phyloP scores from a whole-genome alignment of 2,329 filamentous ascomycete genomes.

The Magnaporthiopsis poae region DNA sequence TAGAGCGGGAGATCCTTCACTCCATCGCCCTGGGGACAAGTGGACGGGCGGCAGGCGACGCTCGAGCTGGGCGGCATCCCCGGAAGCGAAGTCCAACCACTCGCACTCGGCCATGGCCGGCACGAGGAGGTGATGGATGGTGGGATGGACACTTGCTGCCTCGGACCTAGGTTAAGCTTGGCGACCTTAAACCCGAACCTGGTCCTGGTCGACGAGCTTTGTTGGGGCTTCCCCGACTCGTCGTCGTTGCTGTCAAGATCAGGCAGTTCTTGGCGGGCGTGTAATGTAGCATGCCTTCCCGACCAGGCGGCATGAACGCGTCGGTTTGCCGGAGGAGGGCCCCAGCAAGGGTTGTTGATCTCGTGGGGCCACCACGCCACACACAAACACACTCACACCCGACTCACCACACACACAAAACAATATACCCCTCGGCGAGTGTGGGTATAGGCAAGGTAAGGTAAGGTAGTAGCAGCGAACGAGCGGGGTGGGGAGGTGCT shows the following conservation, averaged over 20 bases:
- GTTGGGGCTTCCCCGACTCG: not conserved
- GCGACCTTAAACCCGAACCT: no score
- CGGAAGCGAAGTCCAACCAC: conserved; percentile 14
- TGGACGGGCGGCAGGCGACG: conserved; percentile 15
- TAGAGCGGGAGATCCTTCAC: not conserved
- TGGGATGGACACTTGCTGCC: no score
- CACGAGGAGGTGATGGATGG: no score
- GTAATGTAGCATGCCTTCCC: not conserved
- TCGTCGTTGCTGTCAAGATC: not conserved
- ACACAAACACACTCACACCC: no score
- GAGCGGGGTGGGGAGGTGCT: no score
- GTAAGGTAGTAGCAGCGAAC: not conserved
- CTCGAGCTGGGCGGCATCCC: conserved; percentile 16
- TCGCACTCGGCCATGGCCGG: conserved; percentile 12
- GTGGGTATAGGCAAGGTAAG: no score
- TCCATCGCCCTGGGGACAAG: not conserved
- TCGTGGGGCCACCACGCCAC: no score
- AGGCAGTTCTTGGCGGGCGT: not conserved
- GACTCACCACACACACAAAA: no score
- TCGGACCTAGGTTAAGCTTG: no score
- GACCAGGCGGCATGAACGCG: not conserved
- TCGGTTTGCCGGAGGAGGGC: not conserved
- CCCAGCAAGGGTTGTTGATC: no score
- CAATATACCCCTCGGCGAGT: no score
- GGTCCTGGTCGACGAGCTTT: not conserved